phyloP scores from a whole-genome alignment of 1,284 basidiomycete species.

The Boletus smithii region DNA sequence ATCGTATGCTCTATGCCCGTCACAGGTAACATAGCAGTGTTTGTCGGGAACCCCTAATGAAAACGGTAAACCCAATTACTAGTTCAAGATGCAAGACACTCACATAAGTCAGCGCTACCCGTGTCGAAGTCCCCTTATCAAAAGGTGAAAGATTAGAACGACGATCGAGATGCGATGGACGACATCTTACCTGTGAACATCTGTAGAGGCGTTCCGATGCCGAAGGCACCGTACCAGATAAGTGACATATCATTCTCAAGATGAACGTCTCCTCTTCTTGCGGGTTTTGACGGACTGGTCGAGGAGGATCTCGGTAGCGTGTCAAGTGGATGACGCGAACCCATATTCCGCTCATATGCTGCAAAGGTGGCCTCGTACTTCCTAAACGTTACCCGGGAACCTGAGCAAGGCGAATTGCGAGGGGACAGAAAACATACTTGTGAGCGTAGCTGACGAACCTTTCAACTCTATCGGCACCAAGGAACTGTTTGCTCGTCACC shows the following conservation, averaged over 20 bases:
- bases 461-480: neutral
- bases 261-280: constrained; percentile 3
- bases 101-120: constrained; percentile 29
- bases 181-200: constrained; percentile 21
- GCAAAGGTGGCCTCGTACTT: constrained; percentile 36
- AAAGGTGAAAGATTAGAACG: constrained; percentile 1
- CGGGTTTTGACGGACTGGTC: constrained; percentile 3
- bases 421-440: constrained; percentile 5
- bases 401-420: neutral
- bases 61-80: neutral
- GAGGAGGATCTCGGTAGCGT: constrained; percentile 5
- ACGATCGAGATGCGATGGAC: neutral
- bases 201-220: constrained; percentile 39
- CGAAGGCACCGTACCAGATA: constrained; percentile 35
- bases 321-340: constrained; percentile 33
- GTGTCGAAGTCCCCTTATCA: constrained; percentile 41
- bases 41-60: constrained; percentile 37
- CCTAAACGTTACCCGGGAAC: constrained; percentile 14
- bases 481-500: neutral
- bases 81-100: neutral
- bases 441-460: constrained; percentile 6
- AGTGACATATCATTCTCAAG: constrained; percentile 25
- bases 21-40: constrained; percentile 32
- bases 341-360: constrained; percentile 39
- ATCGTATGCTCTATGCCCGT: constrained; percentile 33